Percentiles rank a stretch among this genome's conserved stretches.
Conservation (phyloP, 2,329 filamentous ascomycete species). For the Xylariaceae sp. region DNA sequence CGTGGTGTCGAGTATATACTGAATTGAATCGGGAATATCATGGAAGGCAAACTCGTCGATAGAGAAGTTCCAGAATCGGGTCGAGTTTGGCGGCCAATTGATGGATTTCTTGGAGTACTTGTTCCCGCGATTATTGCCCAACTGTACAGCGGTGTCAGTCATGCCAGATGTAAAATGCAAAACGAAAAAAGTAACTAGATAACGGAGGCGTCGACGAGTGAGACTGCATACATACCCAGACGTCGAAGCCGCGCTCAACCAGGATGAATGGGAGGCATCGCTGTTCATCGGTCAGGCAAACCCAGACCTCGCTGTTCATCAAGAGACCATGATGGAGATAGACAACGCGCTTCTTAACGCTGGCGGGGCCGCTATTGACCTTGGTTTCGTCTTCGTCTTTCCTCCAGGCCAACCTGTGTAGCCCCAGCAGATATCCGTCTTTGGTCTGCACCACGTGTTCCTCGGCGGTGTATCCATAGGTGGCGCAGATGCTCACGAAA, state of each 20-base stretch:
- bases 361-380: constrained; percentile 68
- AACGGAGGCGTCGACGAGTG: background rate
- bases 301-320: constrained; percentile 99
- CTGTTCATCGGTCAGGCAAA: constrained; percentile 81
- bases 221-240: constrained; percentile 67
- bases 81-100: constrained; percentile 66
- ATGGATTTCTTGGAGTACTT: constrained; percentile 98
- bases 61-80: constrained; percentile 92
- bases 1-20: constrained; percentile 83
- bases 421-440: constrained; percentile 86
- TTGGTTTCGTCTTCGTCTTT: constrained; percentile 74
- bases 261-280: constrained; percentile 84
- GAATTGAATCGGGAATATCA: constrained; percentile 92
- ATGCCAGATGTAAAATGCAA: background rate
- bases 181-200: no score
- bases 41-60: constrained; percentile 98
- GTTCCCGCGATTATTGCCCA: constrained; percentile 97
- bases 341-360: constrained; percentile 75
- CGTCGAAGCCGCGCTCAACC: constrained; percentile 88
- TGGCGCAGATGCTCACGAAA: constrained; percentile 87
- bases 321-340: constrained; percentile 94
- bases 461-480: constrained; percentile 90
- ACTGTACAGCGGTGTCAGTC: constrained; percentile 42
- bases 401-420: constrained; percentile 81
- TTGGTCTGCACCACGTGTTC: constrained; percentile 94